These are phyloP conservation scores for Fusarium coffeatum DNA, from an alignment of 2,329 filamentous ascomycete species.

Conservation along the genomic window DNA sequence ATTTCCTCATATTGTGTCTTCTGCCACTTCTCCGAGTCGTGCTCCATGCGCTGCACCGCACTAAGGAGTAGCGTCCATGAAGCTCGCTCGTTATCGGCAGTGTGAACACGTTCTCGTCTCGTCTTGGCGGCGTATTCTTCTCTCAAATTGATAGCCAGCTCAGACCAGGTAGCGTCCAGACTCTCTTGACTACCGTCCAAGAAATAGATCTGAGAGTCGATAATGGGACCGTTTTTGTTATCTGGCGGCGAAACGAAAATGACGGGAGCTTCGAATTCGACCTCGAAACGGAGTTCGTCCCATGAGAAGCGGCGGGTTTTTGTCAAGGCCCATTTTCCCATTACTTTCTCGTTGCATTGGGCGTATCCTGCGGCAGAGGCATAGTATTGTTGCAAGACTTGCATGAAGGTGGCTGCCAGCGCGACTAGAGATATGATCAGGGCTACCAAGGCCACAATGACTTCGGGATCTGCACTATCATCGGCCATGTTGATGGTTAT, in stretches of 20 bases:
- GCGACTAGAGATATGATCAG: constrained; percentile 62
- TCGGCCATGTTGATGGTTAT: constrained; percentile 31
- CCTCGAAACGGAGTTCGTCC: constrained; percentile 62
- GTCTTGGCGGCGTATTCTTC: constrained; percentile 44
- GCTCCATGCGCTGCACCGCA: constrained; percentile 63
- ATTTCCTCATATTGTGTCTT: constrained; percentile 46
- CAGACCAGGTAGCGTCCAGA: constrained; percentile 50
- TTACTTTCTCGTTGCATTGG: constrained; percentile 60
- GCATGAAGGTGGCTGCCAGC: constrained; percentile 58
- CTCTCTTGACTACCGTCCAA: constrained; percentile 55
- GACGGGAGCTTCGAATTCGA: constrained; percentile 62
- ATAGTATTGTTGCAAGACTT: constrained; percentile 63
- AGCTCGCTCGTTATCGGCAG: constrained; percentile 67
- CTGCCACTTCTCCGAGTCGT: constrained; percentile 61
- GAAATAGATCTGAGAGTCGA: constrained; percentile 48
- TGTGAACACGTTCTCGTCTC: constrained; percentile 58
- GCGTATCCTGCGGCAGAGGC: constrained; percentile 63
- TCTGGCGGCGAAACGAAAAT: constrained; percentile 60
- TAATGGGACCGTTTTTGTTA: constrained; percentile 55
- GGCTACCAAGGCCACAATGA: constrained; percentile 57
- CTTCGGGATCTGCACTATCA: constrained; percentile 45
- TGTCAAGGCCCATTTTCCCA: constrained; percentile 58
- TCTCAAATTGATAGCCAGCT: constrained; percentile 48
- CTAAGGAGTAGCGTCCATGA: constrained; percentile 66
- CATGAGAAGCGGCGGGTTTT: constrained; percentile 56